Evolutionary conservation across 345 rosid genomes (phyloP).

Genomic region (Psidium guajava): DNA sequence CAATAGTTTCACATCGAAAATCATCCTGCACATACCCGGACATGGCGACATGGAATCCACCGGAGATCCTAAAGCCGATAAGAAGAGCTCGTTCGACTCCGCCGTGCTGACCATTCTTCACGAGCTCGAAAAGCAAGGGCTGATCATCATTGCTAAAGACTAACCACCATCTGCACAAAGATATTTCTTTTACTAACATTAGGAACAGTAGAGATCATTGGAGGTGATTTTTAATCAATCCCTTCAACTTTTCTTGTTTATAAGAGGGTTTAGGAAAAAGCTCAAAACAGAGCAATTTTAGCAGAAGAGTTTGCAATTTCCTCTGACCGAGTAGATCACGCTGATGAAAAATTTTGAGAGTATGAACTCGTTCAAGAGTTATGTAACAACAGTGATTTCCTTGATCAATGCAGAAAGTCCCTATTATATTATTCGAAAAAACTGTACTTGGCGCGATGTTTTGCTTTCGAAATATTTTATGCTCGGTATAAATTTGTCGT

Average conservation of each 20-base stretch:
- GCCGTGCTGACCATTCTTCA: slow-evolving; percentile 53
- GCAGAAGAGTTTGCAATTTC: neutral
- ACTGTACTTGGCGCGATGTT: neutral
- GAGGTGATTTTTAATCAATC: neutral
- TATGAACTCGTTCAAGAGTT: neutral
- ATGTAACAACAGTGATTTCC: neutral
- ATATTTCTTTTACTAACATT: neutral
- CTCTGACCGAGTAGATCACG: neutral
- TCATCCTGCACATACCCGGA: slow-evolving; percentile 36
- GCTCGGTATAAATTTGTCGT: neutral
- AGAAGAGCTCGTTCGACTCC: slow-evolving; percentile 73
- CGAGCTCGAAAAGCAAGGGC: slow-evolving; percentile 46
- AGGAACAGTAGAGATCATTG: neutral
- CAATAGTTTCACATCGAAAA: slow-evolving; percentile 41
- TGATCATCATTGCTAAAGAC: slow-evolving; percentile 14
- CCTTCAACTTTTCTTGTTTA: neutral
- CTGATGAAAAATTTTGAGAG: neutral
- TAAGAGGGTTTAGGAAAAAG: neutral
- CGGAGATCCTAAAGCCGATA: slow-evolving; percentile 67
- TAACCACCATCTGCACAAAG: neutral
- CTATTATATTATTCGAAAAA: neutral
- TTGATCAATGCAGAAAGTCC: neutral
- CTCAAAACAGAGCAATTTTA: neutral
- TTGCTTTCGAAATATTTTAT: neutral
- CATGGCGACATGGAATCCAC: slow-evolving; percentile 31